These are phyloP conservation scores for Aureobasidium pullulans DNA, from an alignment of 2,329 filamentous ascomycete genomes.

Conservation along the genomic window DNA sequence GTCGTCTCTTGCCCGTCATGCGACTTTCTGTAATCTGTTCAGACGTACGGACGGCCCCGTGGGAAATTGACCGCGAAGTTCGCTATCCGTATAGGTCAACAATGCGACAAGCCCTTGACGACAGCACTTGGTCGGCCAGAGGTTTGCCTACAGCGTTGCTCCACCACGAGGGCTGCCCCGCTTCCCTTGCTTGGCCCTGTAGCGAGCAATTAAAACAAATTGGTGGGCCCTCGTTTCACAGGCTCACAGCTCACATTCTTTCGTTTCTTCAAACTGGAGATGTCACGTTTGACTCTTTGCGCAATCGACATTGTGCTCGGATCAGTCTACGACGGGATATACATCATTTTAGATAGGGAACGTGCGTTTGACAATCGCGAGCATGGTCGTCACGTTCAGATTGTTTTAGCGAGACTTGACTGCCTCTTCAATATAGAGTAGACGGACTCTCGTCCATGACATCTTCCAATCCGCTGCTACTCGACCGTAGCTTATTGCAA, in stretches of 20 bases:
- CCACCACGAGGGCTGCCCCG: conserved; percentile 8
- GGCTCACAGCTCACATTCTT: conserved; percentile 11
- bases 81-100: not conserved
- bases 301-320: not conserved
- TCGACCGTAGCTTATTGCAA: not conserved
- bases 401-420: not conserved
- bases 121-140: not conserved
- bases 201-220: conserved; percentile 10
- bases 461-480: not conserved
- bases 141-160: not conserved
- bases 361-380: conserved; percentile 1
- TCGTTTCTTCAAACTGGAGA: conserved; percentile 10
- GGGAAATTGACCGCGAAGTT: not conserved
- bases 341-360: conserved; percentile 7
- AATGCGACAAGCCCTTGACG: not conserved
- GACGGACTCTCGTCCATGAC: not conserved
- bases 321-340: not conserved
- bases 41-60: not conserved
- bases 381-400: not conserved
- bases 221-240: conserved; percentile 11
- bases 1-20: not conserved
- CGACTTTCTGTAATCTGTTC: conserved; percentile 1
- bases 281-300: conserved; percentile 10
- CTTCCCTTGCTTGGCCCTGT: conserved; percentile 10
- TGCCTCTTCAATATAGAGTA: not conserved